These are phyloP conservation scores for Keithomyces neogunnii DNA, from an alignment of 2,329 filamentous ascomycete genomes.

Conservation along the genomic window DNA sequence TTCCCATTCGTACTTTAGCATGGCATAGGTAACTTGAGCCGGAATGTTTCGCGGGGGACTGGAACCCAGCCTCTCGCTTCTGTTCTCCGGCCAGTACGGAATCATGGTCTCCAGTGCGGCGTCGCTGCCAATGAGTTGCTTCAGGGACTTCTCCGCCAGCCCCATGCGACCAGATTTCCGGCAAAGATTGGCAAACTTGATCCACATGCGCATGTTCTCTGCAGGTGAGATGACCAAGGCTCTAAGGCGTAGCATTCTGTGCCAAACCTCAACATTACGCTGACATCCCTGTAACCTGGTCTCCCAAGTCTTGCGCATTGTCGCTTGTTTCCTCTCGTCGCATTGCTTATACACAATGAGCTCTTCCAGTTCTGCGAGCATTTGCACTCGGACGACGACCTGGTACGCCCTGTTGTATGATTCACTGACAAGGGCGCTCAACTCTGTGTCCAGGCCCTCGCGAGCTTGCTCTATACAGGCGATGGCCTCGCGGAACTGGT, in stretches of 20 bases:
- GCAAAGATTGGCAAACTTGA: slow-evolving; percentile 97
- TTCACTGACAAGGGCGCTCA: slow-evolving; percentile 93
- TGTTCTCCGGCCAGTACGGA: slow-evolving; percentile 46
- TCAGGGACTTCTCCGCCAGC: slow-evolving; percentile 88
- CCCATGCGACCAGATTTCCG: slow-evolving; percentile 93
- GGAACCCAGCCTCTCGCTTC: slow-evolving; percentile 8
- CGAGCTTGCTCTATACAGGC: slow-evolving; percentile 83
- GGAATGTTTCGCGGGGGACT: slow-evolving; percentile 36
- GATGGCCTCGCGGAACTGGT: slow-evolving; percentile 89
- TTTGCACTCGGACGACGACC: slow-evolving; percentile 96
- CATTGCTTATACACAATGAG: slow-evolving; percentile 97
- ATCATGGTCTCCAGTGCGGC: slow-evolving; percentile 52
- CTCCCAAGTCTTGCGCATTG: slow-evolving; percentile 93
- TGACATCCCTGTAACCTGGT: slow-evolving; percentile 90
- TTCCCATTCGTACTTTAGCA: slow-evolving; percentile 95
- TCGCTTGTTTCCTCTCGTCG: slow-evolving; percentile 78
- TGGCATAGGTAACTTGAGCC: slow-evolving; percentile 88
- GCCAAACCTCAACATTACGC: slow-evolving; percentile 96
- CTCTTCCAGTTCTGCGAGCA: slow-evolving; percentile 97
- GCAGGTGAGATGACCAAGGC: slow-evolving; percentile 83
- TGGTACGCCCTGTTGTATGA: slow-evolving; percentile 97
- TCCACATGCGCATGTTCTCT: slow-evolving; percentile 98
- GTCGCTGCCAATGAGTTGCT: slow-evolving; percentile 74
- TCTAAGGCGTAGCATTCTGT: slow-evolving; percentile 91
- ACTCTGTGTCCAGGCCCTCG: slow-evolving; percentile 88